phyloP scores from a whole-genome alignment of 1,139 yeast species.

The Nakaseomyces nivariensis region DNA sequence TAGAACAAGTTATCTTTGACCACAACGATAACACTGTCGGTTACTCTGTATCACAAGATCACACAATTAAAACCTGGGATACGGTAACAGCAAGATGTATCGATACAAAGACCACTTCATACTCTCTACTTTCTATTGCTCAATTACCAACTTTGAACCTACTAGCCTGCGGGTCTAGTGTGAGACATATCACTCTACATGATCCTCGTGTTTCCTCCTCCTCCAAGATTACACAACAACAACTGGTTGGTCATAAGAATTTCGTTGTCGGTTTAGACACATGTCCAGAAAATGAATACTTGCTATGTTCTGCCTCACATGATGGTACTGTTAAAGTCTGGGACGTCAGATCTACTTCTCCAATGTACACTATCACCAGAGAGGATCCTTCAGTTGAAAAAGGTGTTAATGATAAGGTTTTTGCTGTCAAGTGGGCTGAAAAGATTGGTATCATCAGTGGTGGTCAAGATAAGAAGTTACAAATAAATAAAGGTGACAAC shows the following conservation, averaged over 20 bases:
- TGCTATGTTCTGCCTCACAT: conserved; percentile 84
- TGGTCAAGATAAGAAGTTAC: conserved; percentile 88
- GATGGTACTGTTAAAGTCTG: conserved; percentile 93
- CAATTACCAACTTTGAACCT: conserved; percentile 57
- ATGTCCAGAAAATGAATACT: conserved; percentile 64
- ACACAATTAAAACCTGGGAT: conserved; percentile 93
- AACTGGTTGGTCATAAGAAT: conserved; percentile 82
- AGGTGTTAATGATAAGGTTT: conserved; percentile 50
- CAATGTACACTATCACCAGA: conserved; percentile 80
- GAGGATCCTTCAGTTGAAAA: conserved; percentile 37
- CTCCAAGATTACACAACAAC: conserved; percentile 47
- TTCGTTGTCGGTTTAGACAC: conserved; percentile 75
- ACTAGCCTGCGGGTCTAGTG: conserved; percentile 87
- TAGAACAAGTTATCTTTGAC: conserved; percentile 75
- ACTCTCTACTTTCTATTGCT: conserved; percentile 66
- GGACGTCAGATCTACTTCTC: conserved; percentile 84
- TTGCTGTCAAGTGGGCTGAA: conserved; percentile 80
- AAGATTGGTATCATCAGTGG: conserved; percentile 78
- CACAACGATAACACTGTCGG: conserved; percentile 65
- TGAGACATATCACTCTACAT: conserved; percentile 86
- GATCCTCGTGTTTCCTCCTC: conserved; percentile 66
- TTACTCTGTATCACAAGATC: conserved; percentile 93
- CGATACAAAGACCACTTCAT: conserved; percentile 85
- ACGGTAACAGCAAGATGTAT: conserved; percentile 71
- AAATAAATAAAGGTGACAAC: conserved; percentile 56